These are phyloP conservation scores for Leccinum uliginosum DNA, from an alignment of 768 basidiomycete species.

Conservation along the genomic window DNA sequence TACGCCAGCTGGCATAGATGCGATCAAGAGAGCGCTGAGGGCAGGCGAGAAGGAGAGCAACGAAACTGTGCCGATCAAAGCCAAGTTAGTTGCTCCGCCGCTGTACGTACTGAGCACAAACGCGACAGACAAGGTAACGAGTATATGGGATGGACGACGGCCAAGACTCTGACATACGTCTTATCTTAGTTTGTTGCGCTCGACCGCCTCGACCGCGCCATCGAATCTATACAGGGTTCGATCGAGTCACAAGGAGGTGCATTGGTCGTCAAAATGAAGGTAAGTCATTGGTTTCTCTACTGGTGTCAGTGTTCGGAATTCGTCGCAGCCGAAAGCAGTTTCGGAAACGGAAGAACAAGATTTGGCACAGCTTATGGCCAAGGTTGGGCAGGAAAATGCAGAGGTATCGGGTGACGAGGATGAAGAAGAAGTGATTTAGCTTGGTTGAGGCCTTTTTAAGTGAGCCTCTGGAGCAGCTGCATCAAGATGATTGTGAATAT, in stretches of 20 bases:
- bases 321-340: conserved; percentile 85
- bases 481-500: too few species aligned
- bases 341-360: conserved; percentile 98
- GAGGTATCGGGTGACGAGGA: conserved; percentile 96
- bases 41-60: conserved; percentile 87
- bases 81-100: conserved; percentile 94
- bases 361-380: conserved; percentile 94
- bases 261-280: conserved; percentile 96
- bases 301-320: not conserved
- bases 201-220: conserved; percentile 89
- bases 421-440: conserved; percentile 53
- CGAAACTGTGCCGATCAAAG: conserved; percentile 92
- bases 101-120: conserved; percentile 95
- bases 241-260: conserved; percentile 85
- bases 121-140: conserved; percentile 84
- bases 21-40: conserved; percentile 87
- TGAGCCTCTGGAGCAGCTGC: too few species aligned
- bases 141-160: not conserved
- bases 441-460: not conserved
- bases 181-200: conserved; percentile 70
- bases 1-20: conserved; percentile 91
- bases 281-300: conserved; percentile 20
- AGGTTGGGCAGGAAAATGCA: conserved; percentile 88
- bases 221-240: conserved; percentile 80
- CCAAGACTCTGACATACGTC: not conserved